These are phyloP conservation scores for Tuber microsphaerosporum DNA, from an alignment of 495 filamentous ascomycete species.

Conservation along the genomic window DNA sequence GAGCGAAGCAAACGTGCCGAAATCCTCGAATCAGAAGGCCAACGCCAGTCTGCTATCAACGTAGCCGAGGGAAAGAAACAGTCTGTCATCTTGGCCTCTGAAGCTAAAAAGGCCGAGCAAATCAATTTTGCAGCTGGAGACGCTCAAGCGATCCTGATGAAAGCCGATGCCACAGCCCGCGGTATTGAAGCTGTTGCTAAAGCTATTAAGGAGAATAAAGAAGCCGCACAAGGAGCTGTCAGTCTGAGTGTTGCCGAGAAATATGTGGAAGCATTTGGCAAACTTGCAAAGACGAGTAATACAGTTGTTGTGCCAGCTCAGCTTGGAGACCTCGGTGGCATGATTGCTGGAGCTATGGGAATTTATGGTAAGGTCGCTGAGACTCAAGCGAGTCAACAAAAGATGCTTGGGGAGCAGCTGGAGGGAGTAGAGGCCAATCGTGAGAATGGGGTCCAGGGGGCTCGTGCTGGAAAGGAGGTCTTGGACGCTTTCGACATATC, in stretches of 20 bases:
- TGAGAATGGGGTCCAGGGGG: background rate
- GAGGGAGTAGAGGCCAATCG: background rate
- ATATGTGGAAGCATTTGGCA: slow-evolving; percentile 91
- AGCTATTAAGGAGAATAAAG: slow-evolving; percentile 61
- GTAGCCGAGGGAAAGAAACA: slow-evolving; percentile 96
- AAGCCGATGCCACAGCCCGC: slow-evolving; percentile 73
- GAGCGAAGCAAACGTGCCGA: slow-evolving; percentile 95
- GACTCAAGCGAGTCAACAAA: slow-evolving; percentile 56
- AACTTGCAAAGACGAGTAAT: slow-evolving; percentile 86
- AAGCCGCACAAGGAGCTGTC: slow-evolving; percentile 71
- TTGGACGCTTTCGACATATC: background rate
- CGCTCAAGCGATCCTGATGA: slow-evolving; percentile 81
- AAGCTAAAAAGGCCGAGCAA: slow-evolving; percentile 81
- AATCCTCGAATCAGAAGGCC: slow-evolving; percentile 92
- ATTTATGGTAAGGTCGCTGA: slow-evolving; percentile 92
- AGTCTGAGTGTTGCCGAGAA: slow-evolving; percentile 89
- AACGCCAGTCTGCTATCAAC: slow-evolving; percentile 93
- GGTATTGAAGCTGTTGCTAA: slow-evolving; percentile 80
- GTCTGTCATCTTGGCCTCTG: slow-evolving; percentile 86
- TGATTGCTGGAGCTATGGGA: slow-evolving; percentile 94
- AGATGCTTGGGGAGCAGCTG: slow-evolving; percentile 5
- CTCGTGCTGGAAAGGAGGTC: background rate
- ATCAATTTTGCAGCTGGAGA: slow-evolving; percentile 89
- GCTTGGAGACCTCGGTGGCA: slow-evolving; percentile 89
- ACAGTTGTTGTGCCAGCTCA: slow-evolving; percentile 92